Base-by-base conservation (phyloP, 441 rosid species). In the Bocquillonia castaneifolia region DNA sequence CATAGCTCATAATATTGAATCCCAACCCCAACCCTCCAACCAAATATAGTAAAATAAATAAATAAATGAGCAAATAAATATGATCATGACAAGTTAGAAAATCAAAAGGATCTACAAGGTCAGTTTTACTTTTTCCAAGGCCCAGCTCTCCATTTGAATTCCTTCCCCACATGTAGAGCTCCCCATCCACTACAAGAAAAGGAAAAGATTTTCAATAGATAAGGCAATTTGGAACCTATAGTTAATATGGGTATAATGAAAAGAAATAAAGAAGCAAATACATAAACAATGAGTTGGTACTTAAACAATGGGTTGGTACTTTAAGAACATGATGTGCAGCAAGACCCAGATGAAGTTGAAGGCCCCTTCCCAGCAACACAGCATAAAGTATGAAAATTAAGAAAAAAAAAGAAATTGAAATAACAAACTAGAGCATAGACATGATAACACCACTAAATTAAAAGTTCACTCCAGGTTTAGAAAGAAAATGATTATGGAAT, bases 61-160 rank as follows among this genome's bases (percentile, higher is more conserved):
- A 8, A 15, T 58, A 7, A 71, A 71, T 58, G 34, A 31, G 32
- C 37, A 34, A 23, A 50, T 44, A 72, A 29, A 72, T 50, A 3
- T 60, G 60, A 64, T 32, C 50, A 25, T 37, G 40, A 61, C 23
- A 72, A 32, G 42, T 12, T 26, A 59, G n/a, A 39, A 32, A 31
- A 32, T 13, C 13, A 39, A 48, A 54, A 67, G 22, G 23, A 63
- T 59, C 62, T 57, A 51, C 34, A 37, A 39, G 54, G 60, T 58
- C 36, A 57, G 57, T 59, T 57, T 64, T 84, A 91, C 97, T 91
- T 87, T 87, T 93, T 77, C 97, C 99, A 55, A 91, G 84, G 64
- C 99, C 99, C 73, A 93, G 92, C 82, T 93, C 97, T 68, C 99
- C 99, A 72, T 77, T 86, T 64, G 96, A 85, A 77, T 93, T 93